phyloP scores from a whole-genome alignment of 2,329 filamentous ascomycete species.

The Colletotrichum lini region DNA sequence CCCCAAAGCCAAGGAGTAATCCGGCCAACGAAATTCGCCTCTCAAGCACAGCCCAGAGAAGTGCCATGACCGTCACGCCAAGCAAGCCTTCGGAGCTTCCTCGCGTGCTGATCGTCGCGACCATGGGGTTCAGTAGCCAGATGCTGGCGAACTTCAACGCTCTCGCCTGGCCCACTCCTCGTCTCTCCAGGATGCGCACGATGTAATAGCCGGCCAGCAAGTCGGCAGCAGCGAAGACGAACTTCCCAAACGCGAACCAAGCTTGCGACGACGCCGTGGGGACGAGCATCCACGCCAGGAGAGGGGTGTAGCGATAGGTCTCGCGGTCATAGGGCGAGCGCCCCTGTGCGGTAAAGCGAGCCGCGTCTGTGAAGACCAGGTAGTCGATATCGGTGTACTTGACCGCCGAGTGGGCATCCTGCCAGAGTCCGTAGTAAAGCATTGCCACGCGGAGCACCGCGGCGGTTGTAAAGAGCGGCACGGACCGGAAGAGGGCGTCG shows the following conservation, averaged over 20 bases:
- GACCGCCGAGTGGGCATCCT: slow-evolving; percentile 90
- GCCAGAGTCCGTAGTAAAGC: slow-evolving; percentile 90
- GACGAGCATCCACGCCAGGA: slow-evolving; percentile 91
- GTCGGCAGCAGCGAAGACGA: slow-evolving; percentile 87
- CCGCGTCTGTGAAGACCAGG: slow-evolving; percentile 96
- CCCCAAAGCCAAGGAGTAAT: slow-evolving; percentile 81
- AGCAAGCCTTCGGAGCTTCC: slow-evolving; percentile 94
- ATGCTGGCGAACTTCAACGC: slow-evolving; percentile 86
- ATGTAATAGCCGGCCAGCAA: slow-evolving; percentile 88
- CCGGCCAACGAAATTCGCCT: slow-evolving; percentile 77
- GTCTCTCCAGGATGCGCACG: slow-evolving; percentile 57
- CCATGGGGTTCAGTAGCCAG: slow-evolving; percentile 98
- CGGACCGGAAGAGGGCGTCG: slow-evolving; percentile 52
- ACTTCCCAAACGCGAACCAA: slow-evolving; percentile 89
- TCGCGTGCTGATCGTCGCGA: slow-evolving; percentile 94
- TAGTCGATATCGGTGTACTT: slow-evolving; percentile 99
- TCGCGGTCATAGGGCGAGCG: slow-evolving; percentile 87
- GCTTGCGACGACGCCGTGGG: slow-evolving; percentile 78
- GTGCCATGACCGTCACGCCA: slow-evolving; percentile 84
- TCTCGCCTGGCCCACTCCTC: slow-evolving; percentile 62
- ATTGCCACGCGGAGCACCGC: slow-evolving; percentile 79
- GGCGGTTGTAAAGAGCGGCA: slow-evolving; percentile 69
- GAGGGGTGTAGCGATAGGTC: slow-evolving; percentile 96
- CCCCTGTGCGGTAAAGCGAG: slow-evolving; percentile 79
- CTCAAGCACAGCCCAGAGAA: slow-evolving; percentile 86